Evolutionary conservation across 441 rosid genomes (phyloP).

Genomic region (Bruguiera hainesii): DNA sequence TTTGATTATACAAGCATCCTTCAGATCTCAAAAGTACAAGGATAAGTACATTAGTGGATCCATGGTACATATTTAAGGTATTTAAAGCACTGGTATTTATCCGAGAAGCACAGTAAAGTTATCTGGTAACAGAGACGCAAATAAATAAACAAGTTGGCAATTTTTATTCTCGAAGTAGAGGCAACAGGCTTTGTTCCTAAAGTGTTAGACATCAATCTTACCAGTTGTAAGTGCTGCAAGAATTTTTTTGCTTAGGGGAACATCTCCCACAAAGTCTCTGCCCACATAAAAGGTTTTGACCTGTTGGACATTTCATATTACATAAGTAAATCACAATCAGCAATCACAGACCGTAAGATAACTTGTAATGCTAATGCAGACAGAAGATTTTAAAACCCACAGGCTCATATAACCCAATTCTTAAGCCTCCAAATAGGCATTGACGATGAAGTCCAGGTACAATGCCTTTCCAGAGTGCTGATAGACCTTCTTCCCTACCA

Average conservation of each 20-base stretch:
- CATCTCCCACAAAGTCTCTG: conserved; percentile 83
- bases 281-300: conserved; percentile 85
- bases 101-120: background rate
- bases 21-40: conserved; percentile 8
- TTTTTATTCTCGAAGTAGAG: too few species aligned
- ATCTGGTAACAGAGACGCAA: background rate
- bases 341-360: background rate
- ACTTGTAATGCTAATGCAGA: background rate
- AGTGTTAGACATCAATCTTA: conserved; percentile 30
- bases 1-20: conserved; percentile 22
- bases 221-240: conserved; percentile 98
- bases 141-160: background rate
- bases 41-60: background rate
- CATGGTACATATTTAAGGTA: background rate
- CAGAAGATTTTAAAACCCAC: conserved; percentile 43
- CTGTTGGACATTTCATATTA: conserved; percentile 36
- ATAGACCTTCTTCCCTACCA: conserved; percentile 87
- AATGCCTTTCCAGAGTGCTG: conserved; percentile 95
- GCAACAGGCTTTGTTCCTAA: background rate
- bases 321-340: conserved; percentile 10
- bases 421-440: conserved; percentile 87
- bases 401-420: conserved; percentile 95
- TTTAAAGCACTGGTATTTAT: background rate
- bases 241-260: conserved; percentile 86
- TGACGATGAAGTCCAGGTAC: conserved; percentile 99